Evolutionary conservation across 2,329 filamentous ascomycete species (phyloP).

Genomic region (Paecilomyces fulvus): DNA sequence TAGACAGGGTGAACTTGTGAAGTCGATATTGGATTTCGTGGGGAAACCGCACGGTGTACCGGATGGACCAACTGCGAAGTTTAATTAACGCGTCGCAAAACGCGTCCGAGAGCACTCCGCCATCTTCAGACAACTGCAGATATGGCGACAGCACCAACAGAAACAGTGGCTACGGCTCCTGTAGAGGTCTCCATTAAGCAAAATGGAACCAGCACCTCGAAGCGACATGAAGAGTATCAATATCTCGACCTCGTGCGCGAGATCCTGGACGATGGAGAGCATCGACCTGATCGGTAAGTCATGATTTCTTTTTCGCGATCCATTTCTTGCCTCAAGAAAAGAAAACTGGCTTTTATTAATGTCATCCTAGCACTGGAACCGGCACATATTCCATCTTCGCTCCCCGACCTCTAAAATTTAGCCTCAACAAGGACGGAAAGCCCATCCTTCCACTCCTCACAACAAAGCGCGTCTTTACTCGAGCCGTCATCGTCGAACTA

Average conservation of each 20-base stretch:
- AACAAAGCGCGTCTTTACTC: conserved; percentile 91
- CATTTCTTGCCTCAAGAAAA: neutral
- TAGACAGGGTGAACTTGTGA: conserved; percentile 29
- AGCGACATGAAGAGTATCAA: conserved; percentile 76
- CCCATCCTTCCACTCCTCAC: conserved; percentile 86
- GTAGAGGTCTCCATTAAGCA: neutral
- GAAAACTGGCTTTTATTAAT: neutral
- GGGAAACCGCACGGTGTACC: neutral
- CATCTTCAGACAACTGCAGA: neutral
- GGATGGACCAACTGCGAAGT: neutral
- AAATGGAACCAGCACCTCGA: conserved; percentile 1
- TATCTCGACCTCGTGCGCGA: conserved; percentile 83
- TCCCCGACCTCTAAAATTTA: conserved; percentile 77
- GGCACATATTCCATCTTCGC: conserved; percentile 87
- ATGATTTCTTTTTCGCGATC: neutral
- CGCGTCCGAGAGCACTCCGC: neutral
- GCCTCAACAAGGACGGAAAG: conserved; percentile 46
- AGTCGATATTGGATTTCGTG: conserved; percentile 9
- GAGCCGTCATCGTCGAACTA: conserved; percentile 82
- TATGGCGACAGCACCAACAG: conserved; percentile 1
- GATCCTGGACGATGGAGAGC: conserved; percentile 75
- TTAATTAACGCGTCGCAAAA: neutral
- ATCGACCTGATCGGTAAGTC: conserved; percentile 73
- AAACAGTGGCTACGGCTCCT: neutral
- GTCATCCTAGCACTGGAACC: conserved; percentile 65